These are phyloP conservation scores for Moesziomyces globuligerus DNA, from an alignment of 1,284 basidiomycete species.

Conservation along the genomic window DNA sequence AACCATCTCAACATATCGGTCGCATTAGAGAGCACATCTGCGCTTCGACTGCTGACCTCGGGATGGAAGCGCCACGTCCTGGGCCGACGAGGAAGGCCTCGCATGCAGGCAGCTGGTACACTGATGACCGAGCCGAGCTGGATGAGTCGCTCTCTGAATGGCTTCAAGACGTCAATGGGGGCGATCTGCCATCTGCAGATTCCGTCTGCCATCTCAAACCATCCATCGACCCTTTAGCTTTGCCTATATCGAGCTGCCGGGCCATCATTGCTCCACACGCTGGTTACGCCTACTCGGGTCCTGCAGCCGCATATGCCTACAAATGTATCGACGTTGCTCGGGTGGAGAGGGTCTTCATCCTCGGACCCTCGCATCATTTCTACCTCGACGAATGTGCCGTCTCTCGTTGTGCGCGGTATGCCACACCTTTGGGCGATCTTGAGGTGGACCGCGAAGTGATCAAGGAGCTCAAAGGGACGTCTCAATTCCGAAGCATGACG, in stretches of 20 bases:
- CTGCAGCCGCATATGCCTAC: slow-evolving; percentile 95
- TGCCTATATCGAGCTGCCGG: slow-evolving; percentile 81
- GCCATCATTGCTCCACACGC: slow-evolving; percentile 98
- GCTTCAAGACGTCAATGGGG: slow-evolving; percentile 18
- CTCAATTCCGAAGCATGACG: slow-evolving; percentile 79
- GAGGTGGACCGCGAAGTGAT: slow-evolving; percentile 80
- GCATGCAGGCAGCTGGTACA: slow-evolving; percentile 94
- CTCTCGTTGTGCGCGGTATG: slow-evolving; percentile 78
- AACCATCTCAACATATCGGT: too few relatives aligned
- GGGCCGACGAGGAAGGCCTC: slow-evolving; percentile 71
- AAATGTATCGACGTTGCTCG: slow-evolving; percentile 80
- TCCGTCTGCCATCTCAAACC: slow-evolving; percentile 9
- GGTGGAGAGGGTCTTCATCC: slow-evolving; percentile 89
- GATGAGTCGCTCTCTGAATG: slow-evolving; percentile 28
- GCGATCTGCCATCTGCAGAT: slow-evolving; percentile 12
- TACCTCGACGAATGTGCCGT: slow-evolving; percentile 88
- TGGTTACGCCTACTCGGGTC: slow-evolving; percentile 93
- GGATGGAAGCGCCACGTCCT: slow-evolving; percentile 24
- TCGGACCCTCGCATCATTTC: slow-evolving; percentile 94
- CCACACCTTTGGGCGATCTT: slow-evolving; percentile 86
- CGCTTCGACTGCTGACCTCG: too few relatives aligned
- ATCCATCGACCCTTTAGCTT: slow-evolving; percentile 68
- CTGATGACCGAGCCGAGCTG: slow-evolving; percentile 72
- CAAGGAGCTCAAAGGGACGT: slow-evolving; percentile 75
- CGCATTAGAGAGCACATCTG: too few relatives aligned